Conservation (phyloP, 2,329 filamentous ascomycete species). For the Akanthomyces dipterigenus region DNA sequence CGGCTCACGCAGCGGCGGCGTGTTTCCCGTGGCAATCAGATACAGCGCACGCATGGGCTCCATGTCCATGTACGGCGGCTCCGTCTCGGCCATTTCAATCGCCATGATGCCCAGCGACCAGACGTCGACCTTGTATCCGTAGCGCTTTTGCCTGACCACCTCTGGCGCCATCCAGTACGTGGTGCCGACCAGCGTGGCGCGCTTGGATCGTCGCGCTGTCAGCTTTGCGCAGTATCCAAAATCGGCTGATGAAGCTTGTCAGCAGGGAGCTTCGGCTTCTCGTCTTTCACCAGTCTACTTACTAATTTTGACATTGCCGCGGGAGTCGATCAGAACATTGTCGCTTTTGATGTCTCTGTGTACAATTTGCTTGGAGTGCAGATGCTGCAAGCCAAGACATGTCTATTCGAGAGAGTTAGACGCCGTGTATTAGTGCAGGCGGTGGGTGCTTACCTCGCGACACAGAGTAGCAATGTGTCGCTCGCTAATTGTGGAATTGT, state of each 20-base stretch:
- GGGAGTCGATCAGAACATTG: conserved; percentile 89
- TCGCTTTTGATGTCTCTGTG: conserved; percentile 99
- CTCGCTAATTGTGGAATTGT: conserved; percentile 87
- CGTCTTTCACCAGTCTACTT: conserved; percentile 33
- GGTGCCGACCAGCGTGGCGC: conserved; percentile 97
- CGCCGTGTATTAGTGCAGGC: conserved; percentile 15
- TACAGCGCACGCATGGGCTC: conserved; percentile 96
- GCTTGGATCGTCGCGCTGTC: conserved; percentile 92
- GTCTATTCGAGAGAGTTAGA: conserved; percentile 52
- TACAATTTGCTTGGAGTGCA: conserved; percentile 94
- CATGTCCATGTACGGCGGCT: conserved; percentile 96
- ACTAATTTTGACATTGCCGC: conserved; percentile 97
- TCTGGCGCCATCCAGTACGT: conserved; percentile 99
- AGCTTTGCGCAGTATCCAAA: conserved; percentile 99
- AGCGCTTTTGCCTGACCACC: conserved; percentile 98
- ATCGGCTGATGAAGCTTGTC: conserved; percentile 63
- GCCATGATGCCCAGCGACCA: conserved; percentile 99
- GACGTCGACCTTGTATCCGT: conserved; percentile 95
- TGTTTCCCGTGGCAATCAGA: conserved; percentile 95
- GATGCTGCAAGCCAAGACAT: conserved; percentile 86
- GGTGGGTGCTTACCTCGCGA: conserved; percentile 64
- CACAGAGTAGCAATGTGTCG: conserved; percentile 98
- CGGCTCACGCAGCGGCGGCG: conserved; percentile 91
- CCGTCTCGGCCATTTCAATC: conserved; percentile 99
- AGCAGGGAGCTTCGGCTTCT: conserved; percentile 19